Base-by-base conservation (phyloP, 495 filamentous ascomycete species). In the Podospora comata region DNA sequence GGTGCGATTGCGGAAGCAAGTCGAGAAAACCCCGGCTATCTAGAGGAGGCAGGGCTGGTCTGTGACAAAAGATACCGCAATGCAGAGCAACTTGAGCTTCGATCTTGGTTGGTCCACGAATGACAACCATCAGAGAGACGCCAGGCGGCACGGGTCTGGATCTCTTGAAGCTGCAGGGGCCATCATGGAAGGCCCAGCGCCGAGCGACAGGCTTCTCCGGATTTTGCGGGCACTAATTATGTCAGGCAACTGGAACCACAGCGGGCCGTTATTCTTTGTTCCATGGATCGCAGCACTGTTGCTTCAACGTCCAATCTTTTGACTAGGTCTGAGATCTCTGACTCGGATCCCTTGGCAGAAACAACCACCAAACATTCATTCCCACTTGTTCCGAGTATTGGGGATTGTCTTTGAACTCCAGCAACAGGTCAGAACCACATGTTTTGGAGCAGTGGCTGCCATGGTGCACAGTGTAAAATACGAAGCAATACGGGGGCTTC, bases 1-100 rank as follows among this genome's bases (percentile, higher is more conserved):
- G 34, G 65, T 63, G 62, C 63, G 69, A 68, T 62, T 64, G 71
- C 65, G 56, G 65, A 23, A 55, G 68, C 30, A 65, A 57, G 54
- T 64, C 48, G 61, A 54, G 15, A 62, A 57, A 58, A 60, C 44
- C 58, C 57, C 59, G 64, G 60, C 27, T 64, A n/a, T 9, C 34
- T 13, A 5, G 18, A 57, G 9, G 18, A 57, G 18, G 16, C 55
- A 19, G 55, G 23, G 28, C 16, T 48, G 15, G 55, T 23, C 28
- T 19, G 19, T 32, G 32, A 65, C 32, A 60, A 65, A 39, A 60
- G 55, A 34, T 28, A 65, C 20, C 60, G 68, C 48, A 64, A 62
- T 48, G 65, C 48, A 62, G 32, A 2, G 60, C 23, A 56, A 48
- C 39, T 48, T 11, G 6, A 58, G 23, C 56, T 26, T 48, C 48